Conservation (phyloP, 2,329 filamentous ascomycete genomes). For the Bipolaris bicolor region DNA sequence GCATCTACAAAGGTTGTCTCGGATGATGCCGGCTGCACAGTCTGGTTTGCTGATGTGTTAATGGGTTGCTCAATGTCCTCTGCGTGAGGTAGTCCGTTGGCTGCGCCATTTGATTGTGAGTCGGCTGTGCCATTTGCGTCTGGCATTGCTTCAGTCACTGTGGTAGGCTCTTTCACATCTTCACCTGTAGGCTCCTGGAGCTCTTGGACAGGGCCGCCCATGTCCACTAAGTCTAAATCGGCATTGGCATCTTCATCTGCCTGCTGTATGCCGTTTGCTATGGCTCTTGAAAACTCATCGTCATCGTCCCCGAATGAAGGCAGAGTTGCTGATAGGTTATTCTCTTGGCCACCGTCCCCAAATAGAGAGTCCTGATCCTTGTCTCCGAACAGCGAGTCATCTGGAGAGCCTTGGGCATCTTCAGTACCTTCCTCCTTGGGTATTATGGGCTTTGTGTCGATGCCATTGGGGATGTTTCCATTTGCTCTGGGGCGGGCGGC, state of each 20-base stretch:
- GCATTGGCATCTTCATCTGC: slow-evolving; percentile 51
- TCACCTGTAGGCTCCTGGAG: slow-evolving; percentile 35
- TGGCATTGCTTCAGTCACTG: slow-evolving; percentile 21
- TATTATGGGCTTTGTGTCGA: slow-evolving; percentile 32
- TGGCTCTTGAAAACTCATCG: slow-evolving; percentile 78
- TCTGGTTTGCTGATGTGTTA: slow-evolving; percentile 37
- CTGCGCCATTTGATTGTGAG: slow-evolving; percentile 18
- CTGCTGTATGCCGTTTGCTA: slow-evolving; percentile 62
- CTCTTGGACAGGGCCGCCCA: slow-evolving; percentile 52
- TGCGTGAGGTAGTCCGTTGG: slow-evolving; percentile 60
- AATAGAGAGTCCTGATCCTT: slow-evolving; percentile 79
- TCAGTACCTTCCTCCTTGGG: slow-evolving; percentile 53
- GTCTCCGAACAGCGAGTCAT: slow-evolving; percentile 84
- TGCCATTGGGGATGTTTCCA: slow-evolving; percentile 56
- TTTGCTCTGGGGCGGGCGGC: slow-evolving; percentile 63
- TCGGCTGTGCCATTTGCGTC: slow-evolving; percentile 29
- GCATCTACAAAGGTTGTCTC: slow-evolving; percentile 87
- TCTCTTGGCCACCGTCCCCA: slow-evolving; percentile 70
- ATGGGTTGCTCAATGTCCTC: slow-evolving; percentile 51
- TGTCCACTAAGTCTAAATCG: slow-evolving; percentile 55
- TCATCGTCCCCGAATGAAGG: slow-evolving; percentile 75
- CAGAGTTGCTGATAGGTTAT: slow-evolving; percentile 51
- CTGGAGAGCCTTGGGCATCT: slow-evolving; percentile 68
- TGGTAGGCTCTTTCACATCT: slow-evolving; percentile 27
- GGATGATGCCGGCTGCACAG: slow-evolving; percentile 59